Percentiles rank a stretch among this genome's conserved stretches.
Conservation (phyloP, 208 protist species). For the Leptomonas pyrrhocoris region DNA sequence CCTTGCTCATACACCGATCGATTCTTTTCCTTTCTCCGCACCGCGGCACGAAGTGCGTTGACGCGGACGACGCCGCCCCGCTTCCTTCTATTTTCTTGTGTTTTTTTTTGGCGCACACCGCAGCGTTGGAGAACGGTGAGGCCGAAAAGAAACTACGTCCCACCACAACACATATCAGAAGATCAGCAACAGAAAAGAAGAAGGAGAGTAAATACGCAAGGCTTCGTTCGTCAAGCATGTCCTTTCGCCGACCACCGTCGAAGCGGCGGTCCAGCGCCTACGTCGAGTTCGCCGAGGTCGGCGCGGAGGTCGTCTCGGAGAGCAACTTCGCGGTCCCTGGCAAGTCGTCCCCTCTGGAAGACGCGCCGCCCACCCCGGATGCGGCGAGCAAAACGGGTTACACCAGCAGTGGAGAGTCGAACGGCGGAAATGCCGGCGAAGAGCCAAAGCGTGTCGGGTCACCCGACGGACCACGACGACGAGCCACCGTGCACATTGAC, state of each 20-base stretch:
- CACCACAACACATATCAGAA: background rate
- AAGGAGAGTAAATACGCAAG: background rate
- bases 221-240: conserved; percentile 6
- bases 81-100: background rate
- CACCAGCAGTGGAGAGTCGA: conserved; percentile 1
- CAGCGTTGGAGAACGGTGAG: too few species aligned
- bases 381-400: background rate
- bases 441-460: conserved; percentile 11
- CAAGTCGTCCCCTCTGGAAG: background rate
- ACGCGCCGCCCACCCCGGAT: background rate
- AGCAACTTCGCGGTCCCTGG: conserved; percentile 27
- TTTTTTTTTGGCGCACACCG: too few species aligned
- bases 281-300: conserved; percentile 45
- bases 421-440: background rate
- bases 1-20: too few species aligned
- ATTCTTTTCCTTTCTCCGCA: too few species aligned
- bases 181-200: background rate
- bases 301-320: conserved; percentile 34
- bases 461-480: conserved; percentile 20
- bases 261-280: conserved; percentile 35
- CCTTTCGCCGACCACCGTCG: conserved; percentile 37
- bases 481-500: conserved; percentile 17
- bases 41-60: too few species aligned
- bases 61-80: background rate
- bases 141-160: too few species aligned